Base-by-base conservation (phyloP, 768 basidiomycete species). In the Kwoniella pini region DNA sequence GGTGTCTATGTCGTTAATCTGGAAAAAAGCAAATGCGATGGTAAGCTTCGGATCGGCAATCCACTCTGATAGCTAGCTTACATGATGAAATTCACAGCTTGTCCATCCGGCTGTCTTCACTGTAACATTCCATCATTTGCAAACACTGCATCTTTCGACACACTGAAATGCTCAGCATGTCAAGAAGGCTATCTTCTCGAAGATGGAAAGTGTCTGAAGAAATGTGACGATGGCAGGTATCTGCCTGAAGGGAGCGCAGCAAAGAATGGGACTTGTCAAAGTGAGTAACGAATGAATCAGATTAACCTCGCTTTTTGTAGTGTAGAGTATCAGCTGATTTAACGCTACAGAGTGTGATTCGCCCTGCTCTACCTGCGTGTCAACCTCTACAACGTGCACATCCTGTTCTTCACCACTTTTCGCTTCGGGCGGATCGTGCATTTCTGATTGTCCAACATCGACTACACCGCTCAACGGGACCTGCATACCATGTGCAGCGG, bases 151-250 rank as follows among this genome's bases (percentile, higher is more conserved):
- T 19, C 43, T 0, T 63, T 56, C 36, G 24, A 46, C 7, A 56
- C 60, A 12, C 31, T 69, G 27, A 48, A 28, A 46, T 78, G 75
- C 46, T 51, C 63, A 4, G 42, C 71, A 12, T 78, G 77, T 48
- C 73, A 73, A 39, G 69, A 76, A 38, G 77, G 77, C 3, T 75
- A 65, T 52, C 61, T 78, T 3, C 54, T 78, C 17, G 52, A 76
- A 43, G 50, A 57, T 43, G 71, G 73, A 0, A 24, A 45, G 17
- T 78, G 77, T 44, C 68, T 72, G 0, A 44, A 68, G 61, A 59
- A 19, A 19, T 78, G 77, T 38, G 30, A 51, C 15, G 62, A 59
- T 3, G 77, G 77, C 3, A 64, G 46, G 49, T 78, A 61, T 54
- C 30, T 75, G 1, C 70, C 71, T 15, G 52, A 45, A 9, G 64